Conservation (phyloP, 495 filamentous ascomycete species). For the Hyaloscypha variabilis region DNA sequence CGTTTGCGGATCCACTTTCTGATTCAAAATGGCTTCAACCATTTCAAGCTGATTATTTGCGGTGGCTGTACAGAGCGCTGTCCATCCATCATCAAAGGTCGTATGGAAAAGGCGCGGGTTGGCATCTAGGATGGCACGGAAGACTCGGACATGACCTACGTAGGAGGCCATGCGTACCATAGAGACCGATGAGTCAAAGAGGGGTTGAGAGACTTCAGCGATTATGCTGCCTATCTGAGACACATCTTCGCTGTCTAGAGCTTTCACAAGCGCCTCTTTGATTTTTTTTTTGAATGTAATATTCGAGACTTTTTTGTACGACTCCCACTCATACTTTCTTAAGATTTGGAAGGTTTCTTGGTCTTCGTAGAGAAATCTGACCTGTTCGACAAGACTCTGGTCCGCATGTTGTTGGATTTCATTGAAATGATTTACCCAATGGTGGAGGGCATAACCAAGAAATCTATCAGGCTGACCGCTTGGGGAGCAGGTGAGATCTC, state of each 20-base stretch:
- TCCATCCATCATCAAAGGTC: conserved; percentile 2
- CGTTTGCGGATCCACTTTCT: conserved; percentile 1
- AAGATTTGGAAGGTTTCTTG: neutral
- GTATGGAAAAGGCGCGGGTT: conserved; percentile 1
- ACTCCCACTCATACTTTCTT: conserved; percentile 1
- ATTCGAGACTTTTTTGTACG: neutral
- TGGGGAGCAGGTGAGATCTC: neutral
- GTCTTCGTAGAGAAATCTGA: conserved; percentile 2
- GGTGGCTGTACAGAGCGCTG: conserved; percentile 1
- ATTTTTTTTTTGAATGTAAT: neutral
- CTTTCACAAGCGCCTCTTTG: conserved; percentile 1
- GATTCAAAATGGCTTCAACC: conserved; percentile 2
- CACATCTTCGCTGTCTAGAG: neutral
- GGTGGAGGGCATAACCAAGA: conserved; percentile 1
- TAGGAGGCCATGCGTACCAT: conserved; percentile 1
- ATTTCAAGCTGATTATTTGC: conserved; percentile 3
- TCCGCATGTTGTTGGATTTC: conserved; percentile 2
- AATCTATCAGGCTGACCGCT: neutral
- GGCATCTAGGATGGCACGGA: conserved; percentile 1
- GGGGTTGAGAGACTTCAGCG: conserved; percentile 1
- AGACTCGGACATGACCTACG: conserved; percentile 1
- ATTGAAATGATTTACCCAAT: conserved; percentile 3
- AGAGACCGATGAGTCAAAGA: conserved; percentile 2
- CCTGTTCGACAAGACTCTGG: conserved; percentile 1
- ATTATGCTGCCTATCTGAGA: neutral